A percentile compares a stretch with the other conserved stretches of the same genome.
These are phyloP conservation scores for Alopecurus myosuroides DNA, from an alignment of 176 grass and related monocot species.

Conservation along the genomic window DNA sequence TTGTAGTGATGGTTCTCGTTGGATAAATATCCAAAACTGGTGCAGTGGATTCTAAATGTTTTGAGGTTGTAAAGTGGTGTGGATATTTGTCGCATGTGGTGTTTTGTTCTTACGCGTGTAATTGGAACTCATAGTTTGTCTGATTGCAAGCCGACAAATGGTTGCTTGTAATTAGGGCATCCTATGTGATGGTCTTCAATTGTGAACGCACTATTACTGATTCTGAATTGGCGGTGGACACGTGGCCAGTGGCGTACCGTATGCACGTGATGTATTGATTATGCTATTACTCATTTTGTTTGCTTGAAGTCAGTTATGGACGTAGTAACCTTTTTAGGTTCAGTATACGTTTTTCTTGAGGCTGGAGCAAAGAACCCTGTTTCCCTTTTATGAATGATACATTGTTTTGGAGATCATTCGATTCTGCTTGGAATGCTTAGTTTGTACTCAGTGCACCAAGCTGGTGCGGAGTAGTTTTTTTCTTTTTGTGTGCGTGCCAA, in stretches of 20 bases:
- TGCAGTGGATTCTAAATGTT: background rate
- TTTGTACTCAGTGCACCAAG: background rate
- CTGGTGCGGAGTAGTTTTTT: too few species aligned
- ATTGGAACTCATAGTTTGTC: background rate
- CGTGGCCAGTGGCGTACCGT: background rate
- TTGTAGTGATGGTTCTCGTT: background rate
- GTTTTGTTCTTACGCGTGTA: slow-evolving; percentile 7
- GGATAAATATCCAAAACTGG: background rate
- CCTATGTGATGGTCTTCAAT: background rate
- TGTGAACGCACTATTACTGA: background rate
- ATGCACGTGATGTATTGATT: background rate
- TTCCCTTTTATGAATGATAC: background rate
- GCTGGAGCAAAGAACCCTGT: background rate
- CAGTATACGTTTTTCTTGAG: background rate
- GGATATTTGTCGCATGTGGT: background rate
- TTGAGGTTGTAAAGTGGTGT: background rate
- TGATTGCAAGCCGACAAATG: background rate
- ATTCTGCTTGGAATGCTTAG: background rate
- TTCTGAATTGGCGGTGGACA: background rate
- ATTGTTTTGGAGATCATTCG: background rate
- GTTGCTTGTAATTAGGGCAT: background rate
- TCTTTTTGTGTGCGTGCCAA: too few species aligned
- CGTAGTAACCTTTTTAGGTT: background rate
- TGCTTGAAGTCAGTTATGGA: background rate
- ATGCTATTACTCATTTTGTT: background rate